Evolutionary conservation across 768 basidiomycete genomes (phyloP), one percentile per base, ranked within the genome.

Genomic region (Macrolepiota fuliginosa): DNA sequence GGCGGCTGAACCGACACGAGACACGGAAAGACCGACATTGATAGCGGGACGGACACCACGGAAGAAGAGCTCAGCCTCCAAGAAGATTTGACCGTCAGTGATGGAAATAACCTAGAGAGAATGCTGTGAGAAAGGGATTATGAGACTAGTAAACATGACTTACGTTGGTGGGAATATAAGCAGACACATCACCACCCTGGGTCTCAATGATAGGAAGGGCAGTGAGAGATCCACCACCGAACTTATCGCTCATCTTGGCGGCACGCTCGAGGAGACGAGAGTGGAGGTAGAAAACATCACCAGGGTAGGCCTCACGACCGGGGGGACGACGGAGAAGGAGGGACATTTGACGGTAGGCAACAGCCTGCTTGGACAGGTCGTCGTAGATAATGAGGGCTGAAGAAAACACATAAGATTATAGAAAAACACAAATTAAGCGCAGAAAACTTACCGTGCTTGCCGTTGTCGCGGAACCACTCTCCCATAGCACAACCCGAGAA

Each of bases 401-500:
- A 15, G 29, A 45, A 10, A 27, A 64, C 19, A 59, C 56, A 54
- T 62, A 35, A 71, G 64, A 51, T 56, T 51, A 65, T 37, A 3
- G 36, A 5, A 35, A 15, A 50, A 17, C 10, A 54, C 36, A 47
- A 36, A 12, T 12, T 52, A 51, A 15, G 13, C 4, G 22, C 27
- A 51, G 1, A 32, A n/a, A 25, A 69, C 87, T 58, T 70, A 91
- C 91, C 96, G 79, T 99, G 97, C 83, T 96, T 98, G 82, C 95
- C 96, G 77, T 99, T 99, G 81, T 99, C 97, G 80, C 94, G 92
- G 97, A 99, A 99, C 96, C 96, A 99, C 82, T 99, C 97, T 76
- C 97, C 97, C 95, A 99, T 99, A 71, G 97, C 97, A 79, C 94
- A 96, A 66, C 97, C 97, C 68, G 97, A 96, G 94, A 99, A 99